A percentile compares a stretch with the other conserved stretches of the same genome.
These are phyloP conservation scores for Aspergillus sp. DNA, from an alignment of 2,329 filamentous ascomycete genomes.

Conservation along the genomic window DNA sequence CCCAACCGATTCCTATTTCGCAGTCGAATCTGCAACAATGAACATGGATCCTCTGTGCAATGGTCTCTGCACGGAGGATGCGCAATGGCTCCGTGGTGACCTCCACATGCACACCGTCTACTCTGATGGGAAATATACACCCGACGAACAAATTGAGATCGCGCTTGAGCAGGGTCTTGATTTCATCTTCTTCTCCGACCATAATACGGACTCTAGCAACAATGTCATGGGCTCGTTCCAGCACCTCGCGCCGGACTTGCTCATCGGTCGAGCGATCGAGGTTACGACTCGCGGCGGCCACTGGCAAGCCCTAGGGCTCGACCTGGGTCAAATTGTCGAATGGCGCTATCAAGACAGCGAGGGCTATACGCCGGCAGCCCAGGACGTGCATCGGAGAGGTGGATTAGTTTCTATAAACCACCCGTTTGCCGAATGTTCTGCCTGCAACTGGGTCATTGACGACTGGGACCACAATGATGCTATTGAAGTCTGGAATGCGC, in stretches of 20 bases:
- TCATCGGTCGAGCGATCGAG: neutral
- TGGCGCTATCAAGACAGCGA: neutral
- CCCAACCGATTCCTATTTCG: neutral
- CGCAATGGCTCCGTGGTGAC: neutral
- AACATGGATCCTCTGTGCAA: neutral
- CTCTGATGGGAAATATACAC: neutral
- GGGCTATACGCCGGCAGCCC: neutral
- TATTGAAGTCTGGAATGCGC: neutral
- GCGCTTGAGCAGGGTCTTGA: neutral
- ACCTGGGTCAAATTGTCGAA: neutral
- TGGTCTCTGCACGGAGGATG: neutral
- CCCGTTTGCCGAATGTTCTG: neutral
- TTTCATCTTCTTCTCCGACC: neutral
- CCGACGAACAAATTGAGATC: neutral
- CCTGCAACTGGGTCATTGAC: neutral
- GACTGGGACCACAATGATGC: neutral
- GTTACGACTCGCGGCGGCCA: neutral
- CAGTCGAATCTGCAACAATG: neutral
- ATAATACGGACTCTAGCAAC: neutral
- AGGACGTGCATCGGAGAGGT: neutral
- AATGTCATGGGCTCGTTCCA: neutral
- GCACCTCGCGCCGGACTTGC: neutral
- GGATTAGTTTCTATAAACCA: neutral
- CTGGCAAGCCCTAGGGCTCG: neutral
- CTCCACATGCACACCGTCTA: neutral